phyloP scores from a whole-genome alignment of 2,329 filamentous ascomycete genomes.

The Biscogniauxia sp. region DNA sequence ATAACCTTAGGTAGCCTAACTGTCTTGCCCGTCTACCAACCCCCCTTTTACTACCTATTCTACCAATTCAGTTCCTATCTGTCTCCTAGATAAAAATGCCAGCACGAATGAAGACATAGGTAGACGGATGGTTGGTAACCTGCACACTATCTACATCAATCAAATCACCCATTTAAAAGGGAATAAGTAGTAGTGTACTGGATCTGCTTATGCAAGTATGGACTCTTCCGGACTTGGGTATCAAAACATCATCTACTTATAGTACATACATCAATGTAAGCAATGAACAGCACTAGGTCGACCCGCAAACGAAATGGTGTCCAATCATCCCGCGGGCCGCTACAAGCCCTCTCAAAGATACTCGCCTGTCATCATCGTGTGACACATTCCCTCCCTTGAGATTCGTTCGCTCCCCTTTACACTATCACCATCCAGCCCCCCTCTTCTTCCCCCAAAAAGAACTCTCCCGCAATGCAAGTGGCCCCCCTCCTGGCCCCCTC shows the following conservation, averaged over 20 bases:
- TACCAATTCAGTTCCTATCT: background rate
- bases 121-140: too few relatives aligned
- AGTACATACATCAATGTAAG: background rate
- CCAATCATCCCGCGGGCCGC: background rate
- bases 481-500: too few relatives aligned
- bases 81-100: background rate
- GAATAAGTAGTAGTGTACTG: too few relatives aligned
- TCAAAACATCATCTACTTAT: constrained; percentile 7
- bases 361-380: background rate
- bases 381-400: background rate
- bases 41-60: too few relatives aligned
- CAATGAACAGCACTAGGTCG: background rate
- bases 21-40: too few relatives aligned
- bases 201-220: background rate
- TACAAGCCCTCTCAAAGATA: background rate
- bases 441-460: background rate
- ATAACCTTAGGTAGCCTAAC: too few relatives aligned
- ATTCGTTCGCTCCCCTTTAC: background rate
- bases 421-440: background rate
- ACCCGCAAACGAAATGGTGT: background rate
- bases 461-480: background rate
- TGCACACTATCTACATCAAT: too few relatives aligned
- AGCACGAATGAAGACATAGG: background rate
- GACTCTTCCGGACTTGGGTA: constrained; percentile 10
- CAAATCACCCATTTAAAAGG: background rate